A percentile compares a stretch with the other conserved stretches of the same genome.
These are phyloP conservation scores for Mycena albidolilacea DNA, from an alignment of 768 basidiomycete species.

Conservation along the genomic window DNA sequence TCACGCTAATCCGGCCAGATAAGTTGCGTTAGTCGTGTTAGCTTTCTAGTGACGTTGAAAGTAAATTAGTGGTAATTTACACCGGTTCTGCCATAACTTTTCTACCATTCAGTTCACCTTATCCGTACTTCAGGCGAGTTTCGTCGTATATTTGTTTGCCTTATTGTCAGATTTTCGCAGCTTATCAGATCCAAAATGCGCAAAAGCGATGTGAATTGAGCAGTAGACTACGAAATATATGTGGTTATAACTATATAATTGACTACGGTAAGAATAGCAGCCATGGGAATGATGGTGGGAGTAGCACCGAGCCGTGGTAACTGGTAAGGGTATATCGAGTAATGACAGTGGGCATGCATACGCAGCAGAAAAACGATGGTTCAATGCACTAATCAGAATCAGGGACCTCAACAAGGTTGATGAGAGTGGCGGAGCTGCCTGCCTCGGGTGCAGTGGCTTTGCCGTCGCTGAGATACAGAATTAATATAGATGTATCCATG, in stretches of 20 bases:
- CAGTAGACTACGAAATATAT: neutral
- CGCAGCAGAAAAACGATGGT: no score
- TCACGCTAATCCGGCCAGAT: no score
- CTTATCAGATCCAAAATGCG: neutral
- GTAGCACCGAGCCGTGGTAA: no score
- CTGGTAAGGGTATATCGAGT: neutral
- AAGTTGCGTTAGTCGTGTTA: neutral
- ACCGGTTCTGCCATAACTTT: no score
- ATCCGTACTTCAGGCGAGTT: neutral
- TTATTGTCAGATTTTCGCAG: neutral
- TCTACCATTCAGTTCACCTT: neutral
- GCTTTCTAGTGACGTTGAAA: no score
- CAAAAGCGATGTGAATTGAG: neutral
- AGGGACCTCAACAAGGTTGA: constrained; percentile 2
- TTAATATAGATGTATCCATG: neutral
- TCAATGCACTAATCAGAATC: constrained; percentile 1
- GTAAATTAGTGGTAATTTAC: neutral
- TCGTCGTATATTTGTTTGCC: neutral
- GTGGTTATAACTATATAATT: no score
- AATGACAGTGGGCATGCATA: neutral
- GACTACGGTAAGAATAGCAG: no score
- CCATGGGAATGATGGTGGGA: no score
- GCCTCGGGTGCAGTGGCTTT: neutral
- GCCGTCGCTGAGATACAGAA: neutral
- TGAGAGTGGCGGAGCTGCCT: neutral